Conservation (phyloP, 139 green algal species). For the Tetraselmis chui region DNA sequence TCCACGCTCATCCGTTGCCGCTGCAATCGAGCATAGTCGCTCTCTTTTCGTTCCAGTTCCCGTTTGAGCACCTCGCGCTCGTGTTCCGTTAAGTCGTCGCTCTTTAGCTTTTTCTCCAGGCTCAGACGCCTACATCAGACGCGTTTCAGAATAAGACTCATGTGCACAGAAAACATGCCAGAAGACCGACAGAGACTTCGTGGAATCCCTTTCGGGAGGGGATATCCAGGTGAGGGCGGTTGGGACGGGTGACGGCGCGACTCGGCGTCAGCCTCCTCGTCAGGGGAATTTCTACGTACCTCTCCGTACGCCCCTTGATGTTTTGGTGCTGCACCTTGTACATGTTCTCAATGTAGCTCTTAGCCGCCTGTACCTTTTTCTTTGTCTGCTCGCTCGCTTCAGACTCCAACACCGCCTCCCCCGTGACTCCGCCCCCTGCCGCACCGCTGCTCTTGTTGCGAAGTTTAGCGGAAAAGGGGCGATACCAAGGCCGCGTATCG, state of each 20-base stretch:
- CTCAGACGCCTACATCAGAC: not conserved
- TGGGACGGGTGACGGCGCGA: not conserved
- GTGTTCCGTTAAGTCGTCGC: not conserved
- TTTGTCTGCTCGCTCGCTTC: conserved; percentile 32
- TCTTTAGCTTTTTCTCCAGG: not conserved
- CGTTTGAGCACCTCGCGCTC: conserved; percentile 56
- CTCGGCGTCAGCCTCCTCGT: not conserved
- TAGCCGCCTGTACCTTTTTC: conserved; percentile 55
- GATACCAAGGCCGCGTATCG: not conserved
- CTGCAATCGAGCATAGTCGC: conserved; percentile 76
- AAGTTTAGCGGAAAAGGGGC: not conserved
- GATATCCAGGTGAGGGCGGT: not conserved
- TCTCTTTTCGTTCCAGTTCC: conserved; percentile 52
- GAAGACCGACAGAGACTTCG: too few relatives aligned
- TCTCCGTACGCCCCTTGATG: conserved; percentile 58
- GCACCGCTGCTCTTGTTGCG: not conserved
- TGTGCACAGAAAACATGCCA: too few relatives aligned
- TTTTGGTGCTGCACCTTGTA: conserved; percentile 78
- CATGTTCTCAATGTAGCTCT: conserved; percentile 90
- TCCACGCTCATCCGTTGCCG: conserved; percentile 70
- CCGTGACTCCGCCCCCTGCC: too few relatives aligned
- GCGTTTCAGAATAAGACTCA: too few relatives aligned
- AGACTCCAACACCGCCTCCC: not conserved
- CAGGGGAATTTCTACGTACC: conserved; percentile 41
- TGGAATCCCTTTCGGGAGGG: not conserved